These are phyloP conservation scores for Davidsoniella eucalypti DNA, from an alignment of 2,329 filamentous ascomycete species.

Conservation along the genomic window DNA sequence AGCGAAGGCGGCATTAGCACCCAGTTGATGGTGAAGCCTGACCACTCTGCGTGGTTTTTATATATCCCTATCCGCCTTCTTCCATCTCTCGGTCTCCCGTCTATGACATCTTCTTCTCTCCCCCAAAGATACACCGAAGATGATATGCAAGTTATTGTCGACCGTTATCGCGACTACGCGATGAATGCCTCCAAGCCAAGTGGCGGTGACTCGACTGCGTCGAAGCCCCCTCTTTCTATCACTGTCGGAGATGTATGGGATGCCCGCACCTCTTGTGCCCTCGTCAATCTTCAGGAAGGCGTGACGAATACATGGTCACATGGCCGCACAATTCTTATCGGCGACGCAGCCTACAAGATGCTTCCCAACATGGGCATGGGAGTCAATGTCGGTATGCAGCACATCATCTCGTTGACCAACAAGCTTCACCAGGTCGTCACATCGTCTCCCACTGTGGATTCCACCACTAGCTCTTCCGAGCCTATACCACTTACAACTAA, in stretches of 20 bases:
- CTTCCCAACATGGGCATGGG: slow-evolving; percentile 21
- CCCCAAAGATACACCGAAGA: no score
- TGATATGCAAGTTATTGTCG: no score
- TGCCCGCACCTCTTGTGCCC: slow-evolving; percentile 10
- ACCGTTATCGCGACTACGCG: no score
- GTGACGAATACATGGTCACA: slow-evolving; percentile 18
- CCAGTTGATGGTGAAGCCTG: not conserved
- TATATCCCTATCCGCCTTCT: not conserved
- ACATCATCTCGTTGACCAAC: slow-evolving; percentile 16
- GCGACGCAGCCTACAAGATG: slow-evolving; percentile 22
- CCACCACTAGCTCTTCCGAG: not conserved
- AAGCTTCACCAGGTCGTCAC: not conserved
- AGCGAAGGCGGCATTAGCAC: not conserved
- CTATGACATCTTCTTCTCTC: no score
- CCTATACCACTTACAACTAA: not conserved
- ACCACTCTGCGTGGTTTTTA: slow-evolving; percentile 2
- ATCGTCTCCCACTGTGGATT: not conserved
- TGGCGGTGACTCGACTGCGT: no score
- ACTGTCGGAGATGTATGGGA: slow-evolving; percentile 5
- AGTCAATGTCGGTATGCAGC: slow-evolving; percentile 21
- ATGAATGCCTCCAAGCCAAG: no score
- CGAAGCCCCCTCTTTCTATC: not conserved
- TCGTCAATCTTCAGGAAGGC: slow-evolving; percentile 21
- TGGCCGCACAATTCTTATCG: slow-evolving; percentile 20
- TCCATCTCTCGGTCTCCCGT: no score